Evolutionary conservation across 805 yeast genomes (phyloP), one percentile per base, ranked within the genome.

Genomic region (Cyberlindnera suaveolens): DNA sequence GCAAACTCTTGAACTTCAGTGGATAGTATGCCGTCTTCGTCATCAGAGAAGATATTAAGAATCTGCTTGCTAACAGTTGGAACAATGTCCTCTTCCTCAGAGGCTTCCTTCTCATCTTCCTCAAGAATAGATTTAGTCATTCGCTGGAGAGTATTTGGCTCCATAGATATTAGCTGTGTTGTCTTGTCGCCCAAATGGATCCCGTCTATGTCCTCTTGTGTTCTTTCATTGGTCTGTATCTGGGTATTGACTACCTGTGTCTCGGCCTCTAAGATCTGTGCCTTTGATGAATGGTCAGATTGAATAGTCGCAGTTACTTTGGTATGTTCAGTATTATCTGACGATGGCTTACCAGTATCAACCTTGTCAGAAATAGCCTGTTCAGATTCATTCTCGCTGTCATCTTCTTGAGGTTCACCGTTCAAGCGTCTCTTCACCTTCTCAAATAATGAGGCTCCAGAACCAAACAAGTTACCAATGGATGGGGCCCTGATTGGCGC

Each of bases 351-450:
- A 16, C 39, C 15, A 23, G 36, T 35, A 30, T 29, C 31, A 16
- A 36, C 33, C 30, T 34, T 23, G 15, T 37, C 35, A 4, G 40
- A 32, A 4, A 34, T 27, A 17, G 23, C 20, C 14, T 23, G 27
- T 10, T 23, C 27, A 23, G 27, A 9, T 23, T 9, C 4, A 9
- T 23, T 23, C 11, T 23, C 11, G 27, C 11, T 23, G 6, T 16
- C 42, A 6, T 31, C 38, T 8, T 36, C 33, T 7, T 43, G 34
- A 14, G 38, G 23, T 30, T 48, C 51, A 6, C 54, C 55, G 11
- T 50, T 40, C 27, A 53, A 39, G 19, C 57, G 51, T 37, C 47
- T 50, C 41, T 41, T 43, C 37, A 53, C 48, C 34, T 45, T 49
- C 17, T 43, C 43, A 2, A 53, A 38, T 11, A 52, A 29, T 1